Base-by-base conservation (phyloP, 2,329 filamentous ascomycete genomes). In the Aspergillus calidoustus region DNA sequence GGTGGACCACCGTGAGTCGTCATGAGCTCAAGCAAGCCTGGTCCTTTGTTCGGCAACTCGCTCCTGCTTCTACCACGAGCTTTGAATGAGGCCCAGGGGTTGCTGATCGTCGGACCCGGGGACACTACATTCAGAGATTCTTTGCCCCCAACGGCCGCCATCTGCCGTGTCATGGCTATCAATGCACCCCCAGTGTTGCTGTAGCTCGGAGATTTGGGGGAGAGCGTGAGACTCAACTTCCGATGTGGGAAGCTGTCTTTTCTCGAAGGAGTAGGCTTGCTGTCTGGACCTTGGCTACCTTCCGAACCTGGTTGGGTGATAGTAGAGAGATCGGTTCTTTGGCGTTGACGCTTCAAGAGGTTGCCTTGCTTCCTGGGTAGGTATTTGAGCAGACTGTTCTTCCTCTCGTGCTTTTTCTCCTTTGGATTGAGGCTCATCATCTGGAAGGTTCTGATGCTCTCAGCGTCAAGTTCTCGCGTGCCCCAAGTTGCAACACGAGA, bases 1-100 rank as follows among this genome's bases (percentile, higher is more conserved):
- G 86, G 86, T 1, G 85, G 85, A 3, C 86, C 86, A 54, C 86
- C 86, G 65, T 85, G 80, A 52, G 77, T 81, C 43, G 81, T 84
- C 80, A 86, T 85, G 41, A 88, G 77, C 55, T 83, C 82, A 11
- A 79, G 76, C 60, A 89, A 72, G 9, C 82, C 82, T 30, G 77
- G 75, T 34, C 72, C 77, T 66, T 77, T 41, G 34, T 41, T 79
- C 19, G 81, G 71, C 7, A 87, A 73, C 61, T 89, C 87, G 69
- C 86, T 88, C 68, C 81, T 82, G 71, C 85, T 88, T 66, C 86
- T 79, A 46, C 73, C 80, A 30, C 85, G 82, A 47, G 61, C 67
- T 61, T 78, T 82, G 48, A 85, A 79, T 4, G 77, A 77, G 55
- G 77, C 80, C 31, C 86, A 87, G 5, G 74, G 70, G 56, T 67